Evolutionary conservation across 306 rosid species (phyloP).

Genomic region (Potentilla sterilis): DNA sequence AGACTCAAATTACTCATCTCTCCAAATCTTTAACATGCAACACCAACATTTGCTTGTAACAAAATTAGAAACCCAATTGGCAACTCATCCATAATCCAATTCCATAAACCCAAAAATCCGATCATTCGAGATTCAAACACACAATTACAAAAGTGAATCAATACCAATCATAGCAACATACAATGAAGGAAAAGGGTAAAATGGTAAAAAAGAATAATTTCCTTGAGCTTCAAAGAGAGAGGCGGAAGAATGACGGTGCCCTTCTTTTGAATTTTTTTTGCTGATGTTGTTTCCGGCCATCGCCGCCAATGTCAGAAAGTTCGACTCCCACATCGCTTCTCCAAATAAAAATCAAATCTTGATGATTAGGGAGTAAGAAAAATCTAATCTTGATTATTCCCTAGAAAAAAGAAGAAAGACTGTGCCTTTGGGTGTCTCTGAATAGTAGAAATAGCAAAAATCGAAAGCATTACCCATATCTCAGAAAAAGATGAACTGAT

Average conservation of each 20-base stretch:
- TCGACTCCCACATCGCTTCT: constrained; percentile 82
- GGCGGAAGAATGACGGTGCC: constrained; percentile 97
- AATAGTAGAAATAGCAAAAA: no score
- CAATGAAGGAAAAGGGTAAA: no score
- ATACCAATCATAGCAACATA: not conserved
- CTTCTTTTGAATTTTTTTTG: constrained; percentile 85
- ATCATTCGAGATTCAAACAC: not conserved
- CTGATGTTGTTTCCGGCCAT: constrained; percentile 99
- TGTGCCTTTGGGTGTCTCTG: not conserved
- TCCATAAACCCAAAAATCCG: not conserved
- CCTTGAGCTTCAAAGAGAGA: constrained; percentile 90
- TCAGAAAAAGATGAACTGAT: no score
- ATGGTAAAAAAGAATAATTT: not conserved
- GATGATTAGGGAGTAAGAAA: not conserved
- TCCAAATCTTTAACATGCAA: constrained; percentile 14
- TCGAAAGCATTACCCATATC: no score
- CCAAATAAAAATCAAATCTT: not conserved
- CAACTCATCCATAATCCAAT: constrained; percentile 1
- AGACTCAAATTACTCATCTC: no score
- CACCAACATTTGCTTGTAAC: not conserved
- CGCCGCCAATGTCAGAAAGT: constrained; percentile 77
- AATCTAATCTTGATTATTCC: no score
- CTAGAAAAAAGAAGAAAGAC: not conserved
- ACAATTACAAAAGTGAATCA: not conserved
- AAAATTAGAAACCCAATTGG: not conserved